Conservation (phyloP, 1,284 basidiomycete genomes). For the Fomitiporia mediterranea region DNA sequence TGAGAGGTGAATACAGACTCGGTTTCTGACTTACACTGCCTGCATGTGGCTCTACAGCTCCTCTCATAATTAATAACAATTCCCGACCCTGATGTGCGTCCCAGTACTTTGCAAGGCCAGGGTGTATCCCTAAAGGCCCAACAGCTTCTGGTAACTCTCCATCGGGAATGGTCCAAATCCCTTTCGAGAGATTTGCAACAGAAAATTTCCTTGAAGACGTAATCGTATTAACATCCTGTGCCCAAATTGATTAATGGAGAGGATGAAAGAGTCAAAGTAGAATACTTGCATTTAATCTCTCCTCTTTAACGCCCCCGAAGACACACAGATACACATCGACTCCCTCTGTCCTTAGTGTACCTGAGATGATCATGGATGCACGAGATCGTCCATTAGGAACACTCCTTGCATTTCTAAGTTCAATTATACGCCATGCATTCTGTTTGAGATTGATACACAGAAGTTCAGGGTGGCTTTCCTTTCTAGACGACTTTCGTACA, state of each 20-base stretch:
- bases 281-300: not conserved
- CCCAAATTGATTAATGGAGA: not conserved
- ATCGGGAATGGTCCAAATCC: not conserved
- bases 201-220: not conserved
- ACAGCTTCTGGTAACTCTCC: not conserved
- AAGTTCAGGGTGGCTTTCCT: not conserved
- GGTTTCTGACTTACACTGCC: not conserved
- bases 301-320: constrained; percentile 11
- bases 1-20: not conserved
- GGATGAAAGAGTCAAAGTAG: not conserved
- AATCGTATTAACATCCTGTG: not conserved
- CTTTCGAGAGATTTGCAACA: constrained; percentile 1
- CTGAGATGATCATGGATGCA: constrained; percentile 4
- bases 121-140: not conserved
- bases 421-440: constrained; percentile 8
- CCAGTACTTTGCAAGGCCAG: not conserved
- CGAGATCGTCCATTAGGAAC: not conserved
- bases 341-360: not conserved
- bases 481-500: not conserved
- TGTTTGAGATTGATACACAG: constrained; percentile 7
- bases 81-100: not conserved
- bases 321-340: not conserved
- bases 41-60: not conserved
- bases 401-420: constrained; percentile 1
- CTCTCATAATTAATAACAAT: constrained; percentile 1